Base-by-base conservation (phyloP, 2,329 filamentous ascomycete species). In the Rasamsonia emersonii region DNA sequence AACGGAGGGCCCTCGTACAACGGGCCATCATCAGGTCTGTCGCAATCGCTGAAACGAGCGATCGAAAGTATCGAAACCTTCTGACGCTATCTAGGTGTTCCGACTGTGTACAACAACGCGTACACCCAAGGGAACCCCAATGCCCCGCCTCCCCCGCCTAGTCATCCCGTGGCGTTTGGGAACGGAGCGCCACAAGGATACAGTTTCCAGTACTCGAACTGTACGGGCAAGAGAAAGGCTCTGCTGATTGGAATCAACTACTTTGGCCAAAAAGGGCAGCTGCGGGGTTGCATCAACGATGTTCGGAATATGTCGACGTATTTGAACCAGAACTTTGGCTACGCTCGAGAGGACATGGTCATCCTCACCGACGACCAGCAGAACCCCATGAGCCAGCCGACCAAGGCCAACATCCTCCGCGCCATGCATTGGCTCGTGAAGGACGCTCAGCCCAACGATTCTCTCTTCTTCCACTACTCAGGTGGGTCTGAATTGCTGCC, bases 341-440 rank as follows among this genome's bases (percentile, higher is more conserved):
- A 96, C 59, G 86, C 86, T 62, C 71, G 86, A 37, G 89, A 95
- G 60, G 88, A 96, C 53, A 96, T 96, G 89, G 89, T 96, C 13
- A 79, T 91, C 40, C 71, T 96, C 55, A 95, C 89, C 23, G 89
- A 96, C 54, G 89, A 96, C 56, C 88, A 95, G 64, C 86, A 94
- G 57, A 94, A 94, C 49, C 85, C 86, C 16, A 93, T 95, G 83
- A 93, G 86, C 61, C 86, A 94, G 63, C 89, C 89, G 6, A 94
- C 86, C 4, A 95, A 95, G 60, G 82, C 85, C 45, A 96, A 96
- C 54, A 93, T 96, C 35, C 61, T 96, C 21, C 76, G 89, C 32
- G 89, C 89, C 18, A 96, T 96, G 89, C 88, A 95, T 56, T 96
- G 89, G 89, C 67, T 96, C 13, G 86, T 95, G 36, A 94, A 94